These are phyloP conservation scores for Patellifolia procumbens DNA, from an alignment of 179 eudicot species.

Conservation along the genomic window DNA sequence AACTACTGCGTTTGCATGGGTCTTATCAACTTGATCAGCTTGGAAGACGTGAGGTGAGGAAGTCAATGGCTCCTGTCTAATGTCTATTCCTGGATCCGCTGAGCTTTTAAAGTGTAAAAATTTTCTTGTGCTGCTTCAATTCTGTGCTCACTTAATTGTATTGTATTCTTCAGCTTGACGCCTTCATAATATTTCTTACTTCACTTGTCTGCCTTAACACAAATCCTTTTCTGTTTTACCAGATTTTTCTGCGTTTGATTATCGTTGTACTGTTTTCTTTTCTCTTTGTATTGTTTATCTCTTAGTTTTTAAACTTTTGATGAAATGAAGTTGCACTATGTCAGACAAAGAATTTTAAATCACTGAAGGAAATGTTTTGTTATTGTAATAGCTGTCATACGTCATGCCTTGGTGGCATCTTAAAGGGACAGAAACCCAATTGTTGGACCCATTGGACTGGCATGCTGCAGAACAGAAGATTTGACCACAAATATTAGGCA, in stretches of 20 bases:
- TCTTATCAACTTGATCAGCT: constrained; percentile 87
- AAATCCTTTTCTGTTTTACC: background rate
- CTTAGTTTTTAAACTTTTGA: background rate
- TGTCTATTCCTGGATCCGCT: background rate
- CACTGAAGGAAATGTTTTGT: background rate
- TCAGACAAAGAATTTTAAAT: background rate
- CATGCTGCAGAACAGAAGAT: background rate
- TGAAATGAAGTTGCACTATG: background rate
- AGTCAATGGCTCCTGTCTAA: constrained; percentile 1
- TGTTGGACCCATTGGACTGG: background rate
- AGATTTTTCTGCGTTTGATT: too few relatives aligned
- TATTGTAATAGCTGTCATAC: background rate
- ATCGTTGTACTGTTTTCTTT: background rate
- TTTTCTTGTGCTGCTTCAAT: background rate
- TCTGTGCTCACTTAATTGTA: background rate
- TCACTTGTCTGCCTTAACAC: background rate
- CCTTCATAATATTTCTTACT: background rate
- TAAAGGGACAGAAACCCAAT: background rate
- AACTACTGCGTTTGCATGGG: constrained; percentile 84
- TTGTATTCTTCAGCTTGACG: background rate
- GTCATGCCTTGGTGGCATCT: background rate
- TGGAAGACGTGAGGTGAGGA: constrained; percentile 84
- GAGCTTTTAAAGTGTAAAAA: background rate
- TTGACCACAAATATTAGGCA: background rate
- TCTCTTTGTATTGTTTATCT: background rate